Conservation (phyloP, 768 basidiomycete genomes). For the Gloeophyllum trabeum region DNA sequence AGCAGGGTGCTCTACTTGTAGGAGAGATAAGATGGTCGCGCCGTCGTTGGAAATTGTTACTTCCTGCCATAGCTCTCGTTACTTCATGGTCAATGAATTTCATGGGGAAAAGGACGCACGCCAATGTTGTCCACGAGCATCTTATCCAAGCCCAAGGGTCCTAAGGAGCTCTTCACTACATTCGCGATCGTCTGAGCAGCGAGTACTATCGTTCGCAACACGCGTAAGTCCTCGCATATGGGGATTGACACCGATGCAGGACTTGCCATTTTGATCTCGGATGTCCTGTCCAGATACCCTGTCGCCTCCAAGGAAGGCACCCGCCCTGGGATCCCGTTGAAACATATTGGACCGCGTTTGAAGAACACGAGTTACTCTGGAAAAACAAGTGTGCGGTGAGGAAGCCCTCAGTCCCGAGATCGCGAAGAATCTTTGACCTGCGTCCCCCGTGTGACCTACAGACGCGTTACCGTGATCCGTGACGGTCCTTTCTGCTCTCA, state of each 20-base stretch:
- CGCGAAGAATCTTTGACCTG: no score
- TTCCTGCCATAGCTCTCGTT: constrained; percentile 44
- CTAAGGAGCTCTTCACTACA: constrained; percentile 91
- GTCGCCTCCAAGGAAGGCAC: constrained; percentile 90
- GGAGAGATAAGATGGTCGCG: constrained; percentile 91
- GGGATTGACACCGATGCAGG: background rate
- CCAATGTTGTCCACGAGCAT: constrained; percentile 98
- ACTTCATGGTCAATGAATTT: constrained; percentile 1
- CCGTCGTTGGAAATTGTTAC: constrained; percentile 99
- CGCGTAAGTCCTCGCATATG: background rate
- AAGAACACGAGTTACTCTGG: no score
- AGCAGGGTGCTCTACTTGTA: constrained; percentile 94
- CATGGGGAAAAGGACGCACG: constrained; percentile 31
- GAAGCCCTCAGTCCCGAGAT: no score
- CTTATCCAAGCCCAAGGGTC: constrained; percentile 91
- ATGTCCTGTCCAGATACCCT: constrained; percentile 92
- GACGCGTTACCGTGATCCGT: no score
- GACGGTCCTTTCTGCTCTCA: no score
- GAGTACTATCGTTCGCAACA: constrained; percentile 44
- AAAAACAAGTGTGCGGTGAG: no score
- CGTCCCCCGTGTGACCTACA: no score
- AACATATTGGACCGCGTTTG: no score
- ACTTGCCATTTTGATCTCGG: constrained; percentile 88
- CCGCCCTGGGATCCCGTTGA: constrained; percentile 85
- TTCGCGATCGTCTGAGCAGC: constrained; percentile 96